These are phyloP conservation scores for Schizophyllum commune DNA, from an alignment of 1,284 basidiomycete genomes.

Conservation along the genomic window DNA sequence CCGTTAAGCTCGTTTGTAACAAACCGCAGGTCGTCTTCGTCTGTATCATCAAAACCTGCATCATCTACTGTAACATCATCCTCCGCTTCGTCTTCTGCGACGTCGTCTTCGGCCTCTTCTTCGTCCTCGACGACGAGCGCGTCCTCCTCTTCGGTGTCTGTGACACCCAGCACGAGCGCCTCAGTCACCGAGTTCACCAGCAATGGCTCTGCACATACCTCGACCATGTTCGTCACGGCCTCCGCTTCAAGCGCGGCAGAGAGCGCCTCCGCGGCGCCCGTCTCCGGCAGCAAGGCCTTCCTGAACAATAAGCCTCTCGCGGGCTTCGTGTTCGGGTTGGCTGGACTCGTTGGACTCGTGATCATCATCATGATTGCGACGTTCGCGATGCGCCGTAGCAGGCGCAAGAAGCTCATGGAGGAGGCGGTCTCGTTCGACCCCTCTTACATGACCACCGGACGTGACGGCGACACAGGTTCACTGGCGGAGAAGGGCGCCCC, in stretches of 20 bases:
- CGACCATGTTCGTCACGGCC: conserved; percentile 19
- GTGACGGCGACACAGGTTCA: not conserved
- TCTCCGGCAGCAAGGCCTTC: conserved; percentile 31
- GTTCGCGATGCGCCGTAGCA: conserved; percentile 40
- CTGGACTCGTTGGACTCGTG: conserved; percentile 42
- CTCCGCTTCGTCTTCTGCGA: conserved; percentile 2
- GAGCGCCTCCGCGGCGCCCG: conserved; percentile 10
- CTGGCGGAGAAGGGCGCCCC: not conserved
- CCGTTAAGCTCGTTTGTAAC: not conserved
- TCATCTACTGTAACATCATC: conserved; percentile 4
- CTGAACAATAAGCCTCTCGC: conserved; percentile 54
- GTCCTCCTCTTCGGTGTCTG: conserved; percentile 4
- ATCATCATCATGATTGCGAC: conserved; percentile 37
- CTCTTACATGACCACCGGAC: conserved; percentile 9
- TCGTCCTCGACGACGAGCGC: conserved; percentile 8
- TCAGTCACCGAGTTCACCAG: not conserved
- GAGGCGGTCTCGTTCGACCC: conserved; percentile 53
- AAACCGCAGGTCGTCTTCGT: not conserved
- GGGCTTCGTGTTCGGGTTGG: conserved; percentile 48
- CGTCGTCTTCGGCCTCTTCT: conserved; percentile 2
- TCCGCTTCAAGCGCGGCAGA: conserved; percentile 12
- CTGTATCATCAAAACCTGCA: not conserved
- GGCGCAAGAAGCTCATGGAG: conserved; percentile 34
- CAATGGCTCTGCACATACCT: conserved; percentile 12
- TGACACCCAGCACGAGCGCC: not conserved